Evolutionary conservation across 1,284 basidiomycete genomes (phyloP).

Genomic region (Fomitopsis palustris): DNA sequence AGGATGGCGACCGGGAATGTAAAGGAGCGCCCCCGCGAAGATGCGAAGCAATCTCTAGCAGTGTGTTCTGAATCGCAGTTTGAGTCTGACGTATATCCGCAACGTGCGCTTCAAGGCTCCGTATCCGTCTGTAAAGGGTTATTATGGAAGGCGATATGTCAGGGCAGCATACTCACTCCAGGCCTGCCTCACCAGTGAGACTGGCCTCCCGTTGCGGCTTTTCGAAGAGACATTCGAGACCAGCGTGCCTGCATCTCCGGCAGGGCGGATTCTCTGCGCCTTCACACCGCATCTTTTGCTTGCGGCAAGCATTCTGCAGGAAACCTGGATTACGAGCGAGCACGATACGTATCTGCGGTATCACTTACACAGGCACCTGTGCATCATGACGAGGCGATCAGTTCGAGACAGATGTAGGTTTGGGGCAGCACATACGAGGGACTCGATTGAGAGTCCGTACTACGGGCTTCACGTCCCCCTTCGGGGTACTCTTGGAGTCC

Average conservation of each 20-base stretch:
- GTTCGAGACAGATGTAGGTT: not conserved
- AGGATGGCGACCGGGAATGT: conserved; percentile 59
- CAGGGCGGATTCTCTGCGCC: conserved; percentile 91
- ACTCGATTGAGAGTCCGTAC: conserved; percentile 79
- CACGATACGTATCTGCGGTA: not conserved
- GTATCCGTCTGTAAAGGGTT: conserved; percentile 64
- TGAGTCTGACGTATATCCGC: conserved; percentile 71
- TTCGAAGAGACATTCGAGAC: conserved; percentile 86
- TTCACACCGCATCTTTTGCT: conserved; percentile 88
- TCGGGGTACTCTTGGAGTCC: conserved; percentile 35
- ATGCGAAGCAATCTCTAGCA: conserved; percentile 74
- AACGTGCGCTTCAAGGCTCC: conserved; percentile 81
- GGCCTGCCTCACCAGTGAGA: conserved; percentile 80
- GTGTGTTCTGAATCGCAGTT: conserved; percentile 65
- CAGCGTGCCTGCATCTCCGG: conserved; percentile 81
- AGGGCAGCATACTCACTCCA: conserved; percentile 66
- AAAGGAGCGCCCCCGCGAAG: conserved; percentile 49
- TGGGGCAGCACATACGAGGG: conserved; percentile 54
- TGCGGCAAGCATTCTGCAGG: conserved; percentile 74
- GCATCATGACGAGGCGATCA: not conserved
- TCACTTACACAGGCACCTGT: conserved; percentile 73
- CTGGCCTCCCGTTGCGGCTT: conserved; percentile 83
- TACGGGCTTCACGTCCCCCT: conserved; percentile 62
- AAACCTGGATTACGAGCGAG: not conserved
- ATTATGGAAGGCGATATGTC: conserved; percentile 11